A percentile compares a stretch with the other conserved stretches of the same genome.
Evolutionary conservation across 331 rosid species (phyloP).

Genomic region (Arachis monticola): DNA sequence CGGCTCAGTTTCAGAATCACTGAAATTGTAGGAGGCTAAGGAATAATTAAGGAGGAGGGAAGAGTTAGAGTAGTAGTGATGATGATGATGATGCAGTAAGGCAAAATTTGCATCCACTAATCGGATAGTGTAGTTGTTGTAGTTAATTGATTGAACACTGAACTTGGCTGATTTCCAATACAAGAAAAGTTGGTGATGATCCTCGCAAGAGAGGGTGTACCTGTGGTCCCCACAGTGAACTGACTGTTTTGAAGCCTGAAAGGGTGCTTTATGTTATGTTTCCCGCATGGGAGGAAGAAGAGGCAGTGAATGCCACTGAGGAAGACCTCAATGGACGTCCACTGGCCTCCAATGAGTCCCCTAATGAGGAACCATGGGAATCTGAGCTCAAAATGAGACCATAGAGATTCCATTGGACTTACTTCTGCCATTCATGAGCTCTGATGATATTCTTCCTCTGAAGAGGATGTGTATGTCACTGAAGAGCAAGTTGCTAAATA

Average conservation of each 20-base stretch:
- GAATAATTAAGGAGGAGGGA: constrained; percentile 7
- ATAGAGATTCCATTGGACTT: no score
- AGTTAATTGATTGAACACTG: constrained; percentile 32
- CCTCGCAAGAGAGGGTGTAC: constrained; percentile 43
- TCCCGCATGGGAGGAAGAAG: no score
- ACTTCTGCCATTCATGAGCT: no score
- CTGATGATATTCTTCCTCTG: no score
- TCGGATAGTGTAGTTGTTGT: constrained; percentile 38
- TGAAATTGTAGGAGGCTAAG: background rate
- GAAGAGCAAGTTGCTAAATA: no score
- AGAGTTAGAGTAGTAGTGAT: background rate
- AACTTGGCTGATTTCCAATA: background rate
- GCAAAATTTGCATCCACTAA: constrained; percentile 28
- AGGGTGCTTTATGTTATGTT: constrained; percentile 40
- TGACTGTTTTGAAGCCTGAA: constrained; percentile 36
- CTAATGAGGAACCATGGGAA: no score
- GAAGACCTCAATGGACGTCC: no score
- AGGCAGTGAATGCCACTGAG: no score
- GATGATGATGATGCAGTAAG: background rate
- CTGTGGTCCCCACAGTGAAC: constrained; percentile 20
- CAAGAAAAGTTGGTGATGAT: constrained; percentile 19
- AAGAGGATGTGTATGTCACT: no score
- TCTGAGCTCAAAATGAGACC: no score
- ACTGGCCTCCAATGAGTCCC: no score
- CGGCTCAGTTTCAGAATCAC: rapidly evolving